Percentiles rank a stretch among this genome's conserved stretches.
These are phyloP conservation scores for Tetragonia tetragonoides DNA, from an alignment of 148 eudicot genomes.

Conservation along the genomic window DNA sequence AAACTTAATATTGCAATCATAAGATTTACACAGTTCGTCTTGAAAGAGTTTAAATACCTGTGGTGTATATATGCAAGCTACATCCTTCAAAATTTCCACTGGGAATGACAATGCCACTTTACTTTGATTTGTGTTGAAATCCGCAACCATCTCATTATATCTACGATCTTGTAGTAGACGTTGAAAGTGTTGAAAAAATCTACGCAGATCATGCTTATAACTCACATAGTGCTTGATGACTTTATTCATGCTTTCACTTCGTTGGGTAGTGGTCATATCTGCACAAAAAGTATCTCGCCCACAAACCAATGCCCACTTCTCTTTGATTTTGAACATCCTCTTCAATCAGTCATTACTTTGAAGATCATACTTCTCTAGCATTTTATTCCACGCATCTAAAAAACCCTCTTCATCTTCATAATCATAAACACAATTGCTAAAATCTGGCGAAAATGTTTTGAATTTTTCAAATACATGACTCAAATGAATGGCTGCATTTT, in stretches of 20 bases:
- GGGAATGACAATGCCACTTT: neutral
- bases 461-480: neutral
- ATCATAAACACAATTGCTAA: conserved; percentile 11
- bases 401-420: conserved; percentile 25
- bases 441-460: neutral
- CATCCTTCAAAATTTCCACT: conserved; percentile 5
- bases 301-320: conserved; percentile 30
- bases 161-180: neutral
- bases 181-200: neutral
- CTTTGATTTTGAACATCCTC: conserved; percentile 13
- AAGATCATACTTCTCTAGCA: conserved; percentile 26
- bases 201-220: conserved; percentile 1
- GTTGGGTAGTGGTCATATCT: conserved; percentile 14
- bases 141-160: neutral
- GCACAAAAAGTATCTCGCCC: conserved; percentile 28
- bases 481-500: neutral
- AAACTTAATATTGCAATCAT: conserved; percentile 7
- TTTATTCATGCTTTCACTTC: neutral
- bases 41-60: neutral
- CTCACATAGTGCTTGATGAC: neutral
- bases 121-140: neutral
- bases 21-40: neutral
- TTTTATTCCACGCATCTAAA: conserved; percentile 18
- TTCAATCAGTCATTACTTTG: neutral
- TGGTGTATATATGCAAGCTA: neutral